Conservation (phyloP, 306 rosid genomes). For the Fagus sylvatica region DNA sequence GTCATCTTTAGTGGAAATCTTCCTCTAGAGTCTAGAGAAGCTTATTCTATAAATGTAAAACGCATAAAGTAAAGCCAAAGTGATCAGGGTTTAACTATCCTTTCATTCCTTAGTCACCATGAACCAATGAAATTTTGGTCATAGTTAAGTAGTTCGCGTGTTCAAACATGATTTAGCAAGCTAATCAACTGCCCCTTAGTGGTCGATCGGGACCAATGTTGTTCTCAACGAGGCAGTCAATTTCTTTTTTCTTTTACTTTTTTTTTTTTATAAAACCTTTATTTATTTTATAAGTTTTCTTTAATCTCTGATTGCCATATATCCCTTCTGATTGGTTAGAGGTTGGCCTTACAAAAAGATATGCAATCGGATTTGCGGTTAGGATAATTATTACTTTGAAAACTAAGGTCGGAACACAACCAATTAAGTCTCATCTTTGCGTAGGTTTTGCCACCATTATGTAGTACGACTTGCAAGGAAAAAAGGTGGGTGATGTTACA, state of each 20-base stretch:
- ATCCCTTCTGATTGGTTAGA: not conserved
- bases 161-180: not conserved
- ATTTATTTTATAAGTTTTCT: not conserved
- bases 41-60: not conserved
- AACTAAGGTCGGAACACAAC: not conserved
- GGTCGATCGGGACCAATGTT: not conserved
- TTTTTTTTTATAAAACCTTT: not conserved
- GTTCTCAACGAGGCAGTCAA: not conserved
- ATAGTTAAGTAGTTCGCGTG: not conserved
- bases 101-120: conserved; percentile 46
- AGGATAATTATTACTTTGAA: not conserved
- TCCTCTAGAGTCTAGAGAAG: not conserved
- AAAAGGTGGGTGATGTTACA: not conserved
- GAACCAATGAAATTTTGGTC: conserved; percentile 35
- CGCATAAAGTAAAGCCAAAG: not conserved
- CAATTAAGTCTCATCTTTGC: not conserved
- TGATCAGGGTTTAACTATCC: conserved; percentile 36
- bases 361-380: not conserved
- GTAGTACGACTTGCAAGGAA: not conserved
- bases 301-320: not conserved
- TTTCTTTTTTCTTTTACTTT: not conserved
- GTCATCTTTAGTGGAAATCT: not conserved
- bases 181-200: not conserved
- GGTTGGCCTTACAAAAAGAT: not conserved
- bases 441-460: not conserved